Base-by-base conservation (phyloP, 2,329 filamentous ascomycete genomes). In the Thelonectria rubi region DNA sequence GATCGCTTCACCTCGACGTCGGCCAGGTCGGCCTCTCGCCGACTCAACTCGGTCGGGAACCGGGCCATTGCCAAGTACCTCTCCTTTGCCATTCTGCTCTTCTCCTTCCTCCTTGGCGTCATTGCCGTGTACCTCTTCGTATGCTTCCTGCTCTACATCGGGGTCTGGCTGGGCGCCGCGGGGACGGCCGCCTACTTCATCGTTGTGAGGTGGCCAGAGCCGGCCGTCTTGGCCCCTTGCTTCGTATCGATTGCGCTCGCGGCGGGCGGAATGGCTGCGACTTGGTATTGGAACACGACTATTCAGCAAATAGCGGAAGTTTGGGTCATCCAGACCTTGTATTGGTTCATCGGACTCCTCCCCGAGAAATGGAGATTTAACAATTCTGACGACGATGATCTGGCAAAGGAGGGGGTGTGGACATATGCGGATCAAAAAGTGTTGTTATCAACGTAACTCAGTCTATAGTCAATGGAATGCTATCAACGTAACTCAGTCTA, bases 151-250 rank as follows among this genome's bases (percentile, higher is more conserved):
- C 10, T 65, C 0, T 53, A 62, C 20, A 37, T 64, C 3, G 69
- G 71, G 1, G 10, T 73, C 2, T 73, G 70, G 69, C 21, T 61
- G 5, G 69, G 63, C 0, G 61, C 58, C 2, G 42, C 32, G 2
- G 71, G 53, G 0, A 64, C 58, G 1, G 69, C 72, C 1, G 18
- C 73, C 4, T 74, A 73, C 55, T 74, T 73, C 32, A 70, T 74
- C 54, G 51, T 74, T 30, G 70, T 67, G 14, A 55, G 69, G 10
- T 74, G 72, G 72, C 70, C 70, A 3, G 70, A 74, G 12, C 58
- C 61, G 10, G 59, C 57, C 1, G 70, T 73, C 11, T 49, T 74
- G 21, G 62, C 60, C 2, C 69, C 72, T 8, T 73, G 72, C 55
- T 74, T 74, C 17, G 20, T 72, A 0, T 56, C 62, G 1, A 32